Evolutionary conservation across 176 grass and related monocot species (phyloP), one percentile per base, ranked within the genome.

Genomic region (Oryza punctata): DNA sequence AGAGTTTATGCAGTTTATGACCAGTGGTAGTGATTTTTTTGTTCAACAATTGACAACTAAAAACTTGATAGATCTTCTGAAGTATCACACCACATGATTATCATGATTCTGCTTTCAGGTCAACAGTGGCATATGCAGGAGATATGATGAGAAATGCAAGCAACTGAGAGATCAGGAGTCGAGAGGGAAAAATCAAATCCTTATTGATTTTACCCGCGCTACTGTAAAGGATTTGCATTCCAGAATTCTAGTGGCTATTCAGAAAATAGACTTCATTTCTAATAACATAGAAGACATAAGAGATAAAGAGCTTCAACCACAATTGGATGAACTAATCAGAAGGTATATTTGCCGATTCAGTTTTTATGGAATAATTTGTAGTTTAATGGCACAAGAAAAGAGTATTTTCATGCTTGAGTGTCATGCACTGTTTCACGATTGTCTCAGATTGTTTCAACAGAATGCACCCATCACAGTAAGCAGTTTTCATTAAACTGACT

Each of bases 261-360:
- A 91, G 14, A 91, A 85, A 85, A 94, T 97, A 30, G 40, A 90
- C 47, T 87, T 83, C 27, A 89, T 97, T 84, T 92, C 92, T 46
- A 85, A 47, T 60, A 92, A 63, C 19, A 94, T 94, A 73, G 70
- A 97, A 76, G 88, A 97, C 24, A 68, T 89, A 49, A 94, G 94
- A 78, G 94, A 94, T 67, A 92, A 87, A 79, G 81, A 97, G 66
- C 90, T 97, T 81, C 90, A 94, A 70, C 74, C 88, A 32, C 85
- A 91, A 69, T 54, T 97, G 65, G 90, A 97, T 35, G 86, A 92
- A 78, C 67, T 97, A 69, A 87, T 92, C 49, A 83, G 80, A 66
- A 69, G 90, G 90, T 94, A 91, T 83, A 81, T 37, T 49, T 89
- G 14, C 83, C 28, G 0, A 28, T 67, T 32, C 11, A 68, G 49